Base-by-base conservation (phyloP, 768 basidiomycete genomes). In the Rhizopogon vesiculosus region DNA sequence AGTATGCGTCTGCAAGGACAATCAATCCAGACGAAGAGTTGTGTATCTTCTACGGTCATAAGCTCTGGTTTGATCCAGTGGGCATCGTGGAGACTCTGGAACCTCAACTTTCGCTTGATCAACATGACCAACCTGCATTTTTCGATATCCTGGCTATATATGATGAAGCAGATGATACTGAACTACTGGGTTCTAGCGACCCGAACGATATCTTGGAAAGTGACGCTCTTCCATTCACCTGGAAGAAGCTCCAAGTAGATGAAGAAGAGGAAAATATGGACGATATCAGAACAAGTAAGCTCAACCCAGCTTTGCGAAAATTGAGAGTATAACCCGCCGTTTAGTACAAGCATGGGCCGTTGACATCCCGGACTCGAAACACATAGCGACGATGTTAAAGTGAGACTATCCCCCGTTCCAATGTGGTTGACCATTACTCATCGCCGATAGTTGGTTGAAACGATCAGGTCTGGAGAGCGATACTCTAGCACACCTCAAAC, bases 301-400 rank as follows among this genome's bases (percentile, higher is more conserved):
- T 29, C 25, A n/a, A 12, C 35, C 8, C 28, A 13, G 9, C 25
- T 39, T 39, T 19, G 13, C 44, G 45, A 38, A 45, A 40, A 42
- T 46, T 33, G 46, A 46, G 50, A 18, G 43, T 51, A 42, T 42
- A 55, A 33, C 50, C 35, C 40, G 8, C 9, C n/a, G 19, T 3
- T 15, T 16, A 91, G 90, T 83, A 39, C 73, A 80, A 45, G 88
- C 85, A 53, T 93, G 91, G 91, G 86, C 83, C 18, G 85, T 89
- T 16, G 87, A 91, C 63, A 76, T 92, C 16, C 80, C 81, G 3
- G 81, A 89, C 59, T 77, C 77, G 22, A 78, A 76, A 43, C 70
- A 80, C 51, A 87, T 83, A 19, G 78, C 82, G 8, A 65, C 74
- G 2, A 77, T 90, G 72, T 74, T 92, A 8, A 86, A 80, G 89